Evolutionary conservation across 495 filamentous ascomycete genomes (phyloP).

Genomic region (Neurospora africana): DNA sequence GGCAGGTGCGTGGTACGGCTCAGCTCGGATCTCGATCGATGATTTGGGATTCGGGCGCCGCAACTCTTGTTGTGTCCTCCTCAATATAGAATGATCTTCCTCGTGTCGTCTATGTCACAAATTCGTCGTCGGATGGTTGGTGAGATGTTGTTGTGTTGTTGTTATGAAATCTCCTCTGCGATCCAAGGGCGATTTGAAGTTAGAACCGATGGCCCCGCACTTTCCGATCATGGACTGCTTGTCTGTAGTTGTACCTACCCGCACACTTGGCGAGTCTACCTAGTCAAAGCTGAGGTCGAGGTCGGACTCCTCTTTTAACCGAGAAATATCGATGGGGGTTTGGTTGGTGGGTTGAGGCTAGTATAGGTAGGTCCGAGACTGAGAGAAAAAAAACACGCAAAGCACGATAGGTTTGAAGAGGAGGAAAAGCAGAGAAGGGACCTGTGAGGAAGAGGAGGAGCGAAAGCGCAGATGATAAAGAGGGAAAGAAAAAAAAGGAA

Average conservation of each 20-base stretch:
- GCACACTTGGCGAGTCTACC: not conserved
- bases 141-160: not conserved
- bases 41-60: not conserved
- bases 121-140: not conserved
- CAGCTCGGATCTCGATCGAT: not conserved
- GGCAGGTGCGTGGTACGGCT: not conserved
- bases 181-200: not conserved
- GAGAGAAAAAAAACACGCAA: not conserved
- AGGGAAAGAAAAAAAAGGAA: not conserved
- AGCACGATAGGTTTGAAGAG: constrained; percentile 2
- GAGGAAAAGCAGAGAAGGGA: constrained; percentile 11
- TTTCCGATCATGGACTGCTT: not conserved
- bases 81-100: not conserved
- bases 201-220: not conserved
- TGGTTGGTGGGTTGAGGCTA: not conserved
- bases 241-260: not conserved
- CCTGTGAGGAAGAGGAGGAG: not conserved
- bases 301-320: not conserved
- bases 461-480: not conserved
- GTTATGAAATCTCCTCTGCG: not conserved
- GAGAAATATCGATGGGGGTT: not conserved
- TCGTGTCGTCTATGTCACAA: not conserved
- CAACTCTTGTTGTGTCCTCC: not conserved
- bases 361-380: not conserved
- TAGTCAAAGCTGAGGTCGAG: not conserved